These are phyloP conservation scores for Boletellus ananas DNA, from an alignment of 768 basidiomycete genomes.

Conservation along the genomic window DNA sequence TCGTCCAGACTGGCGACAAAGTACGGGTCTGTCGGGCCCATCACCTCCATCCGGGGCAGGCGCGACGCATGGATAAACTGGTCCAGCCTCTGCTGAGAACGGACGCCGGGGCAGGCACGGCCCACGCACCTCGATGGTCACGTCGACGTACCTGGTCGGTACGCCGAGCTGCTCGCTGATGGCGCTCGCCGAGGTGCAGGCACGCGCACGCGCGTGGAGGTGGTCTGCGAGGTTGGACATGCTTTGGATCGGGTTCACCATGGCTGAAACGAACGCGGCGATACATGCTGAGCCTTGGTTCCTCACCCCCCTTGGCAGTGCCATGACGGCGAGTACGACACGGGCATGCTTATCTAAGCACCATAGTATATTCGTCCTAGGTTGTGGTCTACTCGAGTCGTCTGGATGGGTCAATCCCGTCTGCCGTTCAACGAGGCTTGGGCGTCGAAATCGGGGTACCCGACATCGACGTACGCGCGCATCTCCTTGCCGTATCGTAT, in stretches of 20 bases:
- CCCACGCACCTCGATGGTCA: slow-evolving; percentile 48
- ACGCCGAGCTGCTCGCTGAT: slow-evolving; percentile 33
- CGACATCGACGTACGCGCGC: slow-evolving; percentile 55
- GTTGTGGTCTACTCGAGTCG: too few relatives aligned
- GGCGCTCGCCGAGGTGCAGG: slow-evolving; percentile 4
- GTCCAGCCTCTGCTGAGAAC: slow-evolving; percentile 6
- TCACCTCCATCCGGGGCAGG: slow-evolving; percentile 67
- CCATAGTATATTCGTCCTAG: too few relatives aligned
- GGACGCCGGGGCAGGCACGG: not conserved
- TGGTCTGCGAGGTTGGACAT: slow-evolving; percentile 13
- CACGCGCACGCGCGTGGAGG: slow-evolving; percentile 1
- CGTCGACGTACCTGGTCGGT: slow-evolving; percentile 49
- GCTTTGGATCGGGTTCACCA: slow-evolving; percentile 11
- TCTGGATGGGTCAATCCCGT: not conserved
- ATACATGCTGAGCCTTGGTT: too few relatives aligned
- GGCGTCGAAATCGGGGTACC: slow-evolving; percentile 38
- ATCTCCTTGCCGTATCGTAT: slow-evolving; percentile 56
- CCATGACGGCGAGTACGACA: too few relatives aligned
- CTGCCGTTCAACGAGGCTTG: not conserved
- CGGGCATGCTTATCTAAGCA: too few relatives aligned
- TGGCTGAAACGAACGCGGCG: not conserved
- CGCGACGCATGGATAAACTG: slow-evolving; percentile 71
- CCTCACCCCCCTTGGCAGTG: too few relatives aligned
- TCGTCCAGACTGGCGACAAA: slow-evolving; percentile 66
- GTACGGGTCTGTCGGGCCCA: slow-evolving; percentile 63